Percentiles rank a stretch among this genome's conserved stretches.
phyloP scores from a whole-genome alignment of 1,284 basidiomycete genomes.

The Ustilago shanxiensis region DNA sequence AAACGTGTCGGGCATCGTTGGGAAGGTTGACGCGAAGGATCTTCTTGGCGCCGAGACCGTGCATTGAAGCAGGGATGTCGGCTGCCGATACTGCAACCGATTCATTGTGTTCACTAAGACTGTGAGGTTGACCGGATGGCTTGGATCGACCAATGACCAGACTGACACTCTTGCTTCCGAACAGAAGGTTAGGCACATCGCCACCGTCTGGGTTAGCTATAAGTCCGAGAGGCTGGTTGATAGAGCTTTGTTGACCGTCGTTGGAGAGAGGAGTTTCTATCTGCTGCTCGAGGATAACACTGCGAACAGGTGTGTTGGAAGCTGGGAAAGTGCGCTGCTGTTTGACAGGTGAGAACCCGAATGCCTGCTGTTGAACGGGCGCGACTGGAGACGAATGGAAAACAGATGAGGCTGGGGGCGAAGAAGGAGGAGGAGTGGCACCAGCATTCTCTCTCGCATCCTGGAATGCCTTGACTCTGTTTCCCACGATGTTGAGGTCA shows the following conservation, averaged over 20 bases:
- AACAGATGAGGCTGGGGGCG: conserved; percentile 41
- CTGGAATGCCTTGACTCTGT: conserved; percentile 34
- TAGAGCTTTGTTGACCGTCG: neutral
- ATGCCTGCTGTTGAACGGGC: conserved; percentile 15
- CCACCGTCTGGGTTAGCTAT: conserved; percentile 32
- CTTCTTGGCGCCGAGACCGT: conserved; percentile 52
- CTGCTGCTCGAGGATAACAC: conserved; percentile 20
- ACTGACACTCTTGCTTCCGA: conserved; percentile 46
- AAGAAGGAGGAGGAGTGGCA: conserved; percentile 47
- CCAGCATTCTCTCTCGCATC: conserved; percentile 31
- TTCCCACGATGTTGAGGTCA: conserved; percentile 39
- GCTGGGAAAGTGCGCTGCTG: conserved; percentile 30
- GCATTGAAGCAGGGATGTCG: conserved; percentile 39
- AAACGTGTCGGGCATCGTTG: conserved; percentile 62
- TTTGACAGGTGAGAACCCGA: conserved; percentile 44
- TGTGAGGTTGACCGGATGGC: conserved; percentile 44
- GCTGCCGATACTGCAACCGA: conserved; percentile 10
- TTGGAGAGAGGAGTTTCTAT: conserved; percentile 9
- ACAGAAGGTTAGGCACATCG: conserved; percentile 36
- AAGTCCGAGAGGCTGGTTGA: conserved; percentile 26
- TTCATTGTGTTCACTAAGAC: conserved; percentile 5
- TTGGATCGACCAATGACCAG: conserved; percentile 56
- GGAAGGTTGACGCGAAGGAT: conserved; percentile 58
- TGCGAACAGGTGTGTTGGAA: conserved; percentile 15
- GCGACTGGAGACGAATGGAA: conserved; percentile 37